phyloP scores from a whole-genome alignment of 2,329 filamentous ascomycete species.

The Trichoderma lentiforme region DNA sequence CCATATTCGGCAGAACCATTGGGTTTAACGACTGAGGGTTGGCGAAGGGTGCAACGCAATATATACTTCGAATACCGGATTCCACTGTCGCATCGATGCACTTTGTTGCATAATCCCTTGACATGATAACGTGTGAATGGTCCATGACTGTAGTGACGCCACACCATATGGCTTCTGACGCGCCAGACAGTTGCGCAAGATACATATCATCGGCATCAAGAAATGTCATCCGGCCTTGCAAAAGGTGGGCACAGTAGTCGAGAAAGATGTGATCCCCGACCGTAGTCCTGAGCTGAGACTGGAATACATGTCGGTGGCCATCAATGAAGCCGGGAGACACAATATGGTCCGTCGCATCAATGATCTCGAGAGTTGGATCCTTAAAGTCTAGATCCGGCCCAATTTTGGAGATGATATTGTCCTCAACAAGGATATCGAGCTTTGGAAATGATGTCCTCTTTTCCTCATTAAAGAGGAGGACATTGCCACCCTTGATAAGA shows the following conservation, averaged over 20 bases:
- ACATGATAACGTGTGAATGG: background rate
- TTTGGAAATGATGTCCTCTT: background rate
- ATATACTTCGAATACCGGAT: background rate
- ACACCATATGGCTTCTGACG: background rate
- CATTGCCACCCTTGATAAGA: background rate
- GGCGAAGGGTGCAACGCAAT: background rate
- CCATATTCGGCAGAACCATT: background rate
- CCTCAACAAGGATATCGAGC: background rate
- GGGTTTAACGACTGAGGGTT: background rate
- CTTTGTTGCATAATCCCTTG: background rate
- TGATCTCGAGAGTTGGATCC: background rate
- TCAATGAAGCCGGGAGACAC: background rate
- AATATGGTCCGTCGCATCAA: background rate
- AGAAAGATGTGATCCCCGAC: background rate
- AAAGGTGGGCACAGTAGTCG: background rate
- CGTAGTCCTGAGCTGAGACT: background rate
- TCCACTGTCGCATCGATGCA: background rate
- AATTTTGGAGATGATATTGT: background rate
- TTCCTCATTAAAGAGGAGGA: background rate
- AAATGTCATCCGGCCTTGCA: background rate
- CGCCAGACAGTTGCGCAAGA: background rate
- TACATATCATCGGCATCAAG: background rate
- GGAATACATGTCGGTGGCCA: background rate
- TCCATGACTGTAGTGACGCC: background rate
- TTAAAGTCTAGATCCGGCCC: background rate